Evolutionary conservation across 2,329 filamentous ascomycete species (phyloP).

Genomic region (Verticillium tricorpus): DNA sequence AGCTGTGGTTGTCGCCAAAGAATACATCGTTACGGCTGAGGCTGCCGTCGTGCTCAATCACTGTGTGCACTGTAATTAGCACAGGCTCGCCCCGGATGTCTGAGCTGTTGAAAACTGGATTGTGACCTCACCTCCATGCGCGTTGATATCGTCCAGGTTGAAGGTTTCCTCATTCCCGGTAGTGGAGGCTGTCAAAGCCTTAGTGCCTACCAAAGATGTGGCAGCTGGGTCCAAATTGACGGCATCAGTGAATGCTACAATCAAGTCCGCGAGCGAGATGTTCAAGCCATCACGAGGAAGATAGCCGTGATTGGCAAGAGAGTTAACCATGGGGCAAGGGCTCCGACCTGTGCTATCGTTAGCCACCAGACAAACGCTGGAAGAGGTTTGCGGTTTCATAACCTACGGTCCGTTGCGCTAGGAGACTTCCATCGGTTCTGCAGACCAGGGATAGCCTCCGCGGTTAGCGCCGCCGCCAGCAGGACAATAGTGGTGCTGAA

Average conservation of each 20-base stretch:
- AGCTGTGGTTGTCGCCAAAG: slow-evolving; percentile 25
- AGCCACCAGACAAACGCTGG: not conserved
- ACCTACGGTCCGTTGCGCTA: not conserved
- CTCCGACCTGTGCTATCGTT: slow-evolving; percentile 8
- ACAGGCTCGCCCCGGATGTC: too few relatives aligned
- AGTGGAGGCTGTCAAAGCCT: slow-evolving; percentile 17
- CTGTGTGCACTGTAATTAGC: slow-evolving; percentile 7
- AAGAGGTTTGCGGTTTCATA: not conserved
- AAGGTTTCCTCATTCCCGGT: slow-evolving; percentile 21
- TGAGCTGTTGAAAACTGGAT: too few relatives aligned
- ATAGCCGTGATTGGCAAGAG: slow-evolving; percentile 19
- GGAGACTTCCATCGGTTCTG: not conserved
- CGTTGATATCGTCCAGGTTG: slow-evolving; percentile 22
- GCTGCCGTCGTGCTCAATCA: slow-evolving; percentile 30
- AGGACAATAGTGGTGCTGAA: not conserved
- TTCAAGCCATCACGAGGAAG: slow-evolving; percentile 13
- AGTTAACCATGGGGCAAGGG: slow-evolving; percentile 20
- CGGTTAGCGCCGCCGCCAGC: not conserved
- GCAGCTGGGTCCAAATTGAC: slow-evolving; percentile 13
- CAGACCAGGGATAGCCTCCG: not conserved
- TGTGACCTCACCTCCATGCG: slow-evolving; percentile 14
- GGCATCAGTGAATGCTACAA: slow-evolving; percentile 12
- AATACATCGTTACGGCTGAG: slow-evolving; percentile 22
- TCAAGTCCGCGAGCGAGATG: slow-evolving; percentile 10
- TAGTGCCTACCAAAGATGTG: slow-evolving; percentile 10